Conservation (phyloP, 2,329 filamentous ascomycete genomes). For the Onygena corvina region DNA sequence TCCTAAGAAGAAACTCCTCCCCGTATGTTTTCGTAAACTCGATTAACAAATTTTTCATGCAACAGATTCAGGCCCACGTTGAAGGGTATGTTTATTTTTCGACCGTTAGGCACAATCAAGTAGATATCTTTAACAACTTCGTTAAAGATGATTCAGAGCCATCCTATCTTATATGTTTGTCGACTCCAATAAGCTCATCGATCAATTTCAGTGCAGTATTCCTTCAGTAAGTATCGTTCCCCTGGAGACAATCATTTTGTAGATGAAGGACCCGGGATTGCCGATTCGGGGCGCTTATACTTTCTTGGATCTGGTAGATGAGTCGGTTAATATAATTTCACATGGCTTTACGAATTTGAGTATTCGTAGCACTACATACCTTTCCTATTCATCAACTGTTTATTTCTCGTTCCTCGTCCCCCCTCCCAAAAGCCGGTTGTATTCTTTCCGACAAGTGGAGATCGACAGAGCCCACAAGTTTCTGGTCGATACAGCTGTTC, state of each 20-base stretch:
- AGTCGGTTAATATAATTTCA: not conserved
- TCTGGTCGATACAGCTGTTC: slow-evolving; percentile 71
- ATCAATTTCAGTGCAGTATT: too few relatives aligned
- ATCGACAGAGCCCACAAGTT: slow-evolving; percentile 61
- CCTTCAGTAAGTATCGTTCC: too few relatives aligned
- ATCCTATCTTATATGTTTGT: too few relatives aligned
- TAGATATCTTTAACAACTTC: too few relatives aligned
- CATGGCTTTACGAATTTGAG: not conserved
- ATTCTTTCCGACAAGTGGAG: slow-evolving; percentile 55
- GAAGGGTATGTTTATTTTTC: too few relatives aligned
- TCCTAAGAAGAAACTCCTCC: too few relatives aligned
- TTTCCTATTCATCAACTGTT: slow-evolving; percentile 58
- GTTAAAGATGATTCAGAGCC: too few relatives aligned
- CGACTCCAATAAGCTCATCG: too few relatives aligned
- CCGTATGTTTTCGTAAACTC: too few relatives aligned
- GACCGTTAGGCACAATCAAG: too few relatives aligned
- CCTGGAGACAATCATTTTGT: not conserved
- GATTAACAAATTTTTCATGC: too few relatives aligned
- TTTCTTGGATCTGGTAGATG: slow-evolving; percentile 51
- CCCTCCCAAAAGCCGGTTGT: slow-evolving; percentile 73
- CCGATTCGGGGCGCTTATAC: slow-evolving; percentile 42
- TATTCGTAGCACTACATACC: slow-evolving; percentile 23
- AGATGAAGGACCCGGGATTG: not conserved
- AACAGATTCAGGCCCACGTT: too few relatives aligned
- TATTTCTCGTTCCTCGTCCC: slow-evolving; percentile 67